A percentile compares a stretch with the other conserved stretches of the same genome.
Conservation (phyloP, 2,329 filamentous ascomycete genomes). For the Apiospora rasikravindrae region DNA sequence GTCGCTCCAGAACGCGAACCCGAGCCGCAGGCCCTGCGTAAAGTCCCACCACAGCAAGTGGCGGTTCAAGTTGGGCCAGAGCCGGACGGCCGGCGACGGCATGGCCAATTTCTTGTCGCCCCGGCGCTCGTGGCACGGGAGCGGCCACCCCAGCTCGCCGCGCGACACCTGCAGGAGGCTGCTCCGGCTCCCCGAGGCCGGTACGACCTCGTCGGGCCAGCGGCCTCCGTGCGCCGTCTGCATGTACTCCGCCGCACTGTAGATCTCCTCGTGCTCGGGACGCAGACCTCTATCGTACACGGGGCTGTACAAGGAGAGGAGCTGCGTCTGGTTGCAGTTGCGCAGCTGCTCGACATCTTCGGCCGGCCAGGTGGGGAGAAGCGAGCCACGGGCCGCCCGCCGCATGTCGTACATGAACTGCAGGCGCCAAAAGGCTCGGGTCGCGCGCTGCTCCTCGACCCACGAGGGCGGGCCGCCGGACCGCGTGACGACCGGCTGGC, state of each 20-base stretch:
- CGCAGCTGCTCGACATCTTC: background rate
- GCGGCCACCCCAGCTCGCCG: background rate
- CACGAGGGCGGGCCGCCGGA: background rate
- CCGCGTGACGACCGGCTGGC: too few species aligned
- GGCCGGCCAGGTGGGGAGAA: background rate
- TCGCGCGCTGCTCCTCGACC: background rate
- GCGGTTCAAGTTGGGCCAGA: background rate
- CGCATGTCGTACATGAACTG: background rate
- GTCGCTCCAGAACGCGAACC: background rate
- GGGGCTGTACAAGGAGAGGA: background rate
- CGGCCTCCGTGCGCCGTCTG: background rate
- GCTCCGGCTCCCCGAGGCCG: background rate
- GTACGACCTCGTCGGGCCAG: background rate
- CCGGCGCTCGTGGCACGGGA: background rate
- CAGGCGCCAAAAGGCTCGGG: background rate
- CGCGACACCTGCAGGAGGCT: background rate
- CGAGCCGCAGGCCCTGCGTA: background rate
- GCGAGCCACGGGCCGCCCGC: background rate
- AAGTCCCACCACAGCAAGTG: background rate
- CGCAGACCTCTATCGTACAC: too few species aligned
- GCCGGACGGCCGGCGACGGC: background rate
- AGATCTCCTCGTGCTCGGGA: background rate
- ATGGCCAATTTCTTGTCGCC: background rate
- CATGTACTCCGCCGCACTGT: background rate
- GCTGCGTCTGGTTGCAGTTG: background rate